A percentile compares a stretch with the other conserved stretches of the same genome.
Conservation (phyloP, 1,284 basidiomycete genomes). For the Ustilago curta region DNA sequence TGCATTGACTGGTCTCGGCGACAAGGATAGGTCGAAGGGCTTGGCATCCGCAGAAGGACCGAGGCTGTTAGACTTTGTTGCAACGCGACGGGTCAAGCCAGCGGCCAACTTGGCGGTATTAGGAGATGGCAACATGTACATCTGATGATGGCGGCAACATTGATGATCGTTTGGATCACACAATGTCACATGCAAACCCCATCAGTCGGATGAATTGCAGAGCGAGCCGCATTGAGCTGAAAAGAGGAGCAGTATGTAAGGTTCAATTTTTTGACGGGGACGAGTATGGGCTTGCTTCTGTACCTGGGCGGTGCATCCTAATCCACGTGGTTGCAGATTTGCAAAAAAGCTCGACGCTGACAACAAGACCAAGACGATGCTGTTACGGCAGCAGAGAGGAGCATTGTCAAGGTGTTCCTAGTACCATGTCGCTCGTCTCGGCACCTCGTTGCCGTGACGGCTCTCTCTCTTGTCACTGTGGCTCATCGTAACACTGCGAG, state of each 20-base stretch:
- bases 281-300: too few relatives aligned
- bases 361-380: too few relatives aligned
- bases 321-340: slow-evolving; percentile 3
- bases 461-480: background rate
- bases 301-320: too few relatives aligned
- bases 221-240: too few relatives aligned
- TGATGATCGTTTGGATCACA: too few relatives aligned
- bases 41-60: background rate
- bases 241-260: too few relatives aligned
- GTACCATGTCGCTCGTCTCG: too few relatives aligned
- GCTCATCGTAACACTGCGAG: background rate
- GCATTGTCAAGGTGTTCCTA: too few relatives aligned
- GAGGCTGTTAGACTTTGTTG: slow-evolving; percentile 32
- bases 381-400: too few relatives aligned
- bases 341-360: background rate
- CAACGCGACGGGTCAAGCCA: slow-evolving; percentile 25
- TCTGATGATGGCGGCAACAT: slow-evolving; percentile 17
- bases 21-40: background rate
- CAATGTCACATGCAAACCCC: too few relatives aligned
- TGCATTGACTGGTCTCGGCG: slow-evolving; percentile 18
- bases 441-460: background rate
- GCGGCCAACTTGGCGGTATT: slow-evolving; percentile 30
- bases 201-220: too few relatives aligned
- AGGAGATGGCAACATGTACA: slow-evolving; percentile 55
- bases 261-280: too few relatives aligned